Percentiles rank a stretch among this genome's conserved stretches.
These are phyloP conservation scores for Ceratobasidium sp. DNA, from an alignment of 1,284 basidiomycete species.

Conservation along the genomic window DNA sequence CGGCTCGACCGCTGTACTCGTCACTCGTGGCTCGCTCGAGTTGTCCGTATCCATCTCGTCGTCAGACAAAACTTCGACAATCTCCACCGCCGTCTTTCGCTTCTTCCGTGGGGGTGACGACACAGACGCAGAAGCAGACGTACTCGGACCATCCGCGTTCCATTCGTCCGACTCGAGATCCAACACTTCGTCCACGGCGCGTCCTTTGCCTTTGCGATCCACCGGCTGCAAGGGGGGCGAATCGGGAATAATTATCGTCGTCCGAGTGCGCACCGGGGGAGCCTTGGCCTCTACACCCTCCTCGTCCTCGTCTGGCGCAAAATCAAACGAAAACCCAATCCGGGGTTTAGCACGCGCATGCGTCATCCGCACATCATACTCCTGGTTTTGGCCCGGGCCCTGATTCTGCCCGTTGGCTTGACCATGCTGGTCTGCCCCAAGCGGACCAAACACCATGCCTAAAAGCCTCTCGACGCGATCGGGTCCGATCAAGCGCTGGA, in stretches of 20 bases:
- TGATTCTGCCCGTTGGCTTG: not conserved
- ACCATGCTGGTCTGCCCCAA: not conserved
- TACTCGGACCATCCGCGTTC: not conserved
- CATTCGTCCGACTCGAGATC: slow-evolving; percentile 16
- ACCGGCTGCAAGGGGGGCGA: slow-evolving; percentile 21
- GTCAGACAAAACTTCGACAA: slow-evolving; percentile 22
- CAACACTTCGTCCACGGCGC: not conserved
- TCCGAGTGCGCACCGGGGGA: slow-evolving; percentile 7
- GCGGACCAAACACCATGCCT: not conserved
- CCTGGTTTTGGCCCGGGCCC: not conserved
- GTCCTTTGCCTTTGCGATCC: slow-evolving; percentile 24
- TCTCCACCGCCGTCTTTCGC: slow-evolving; percentile 15
- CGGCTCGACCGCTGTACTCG: not conserved
- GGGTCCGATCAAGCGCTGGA: not conserved
- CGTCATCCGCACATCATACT: slow-evolving; percentile 42
- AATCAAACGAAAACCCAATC: slow-evolving; percentile 32
- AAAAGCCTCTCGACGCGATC: not conserved
- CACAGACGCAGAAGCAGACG: not conserved
- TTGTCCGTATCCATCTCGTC: not conserved
- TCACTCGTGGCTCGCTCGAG: not conserved
- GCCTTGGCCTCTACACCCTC: not conserved
- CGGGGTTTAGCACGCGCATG: slow-evolving; percentile 26
- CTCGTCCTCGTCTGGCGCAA: slow-evolving; percentile 25
- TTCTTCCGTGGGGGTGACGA: not conserved
- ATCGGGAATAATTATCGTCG: slow-evolving; percentile 41